phyloP scores from a whole-genome alignment of 192 early-diverging fungal species.

The Ambispora gerdemannii region DNA sequence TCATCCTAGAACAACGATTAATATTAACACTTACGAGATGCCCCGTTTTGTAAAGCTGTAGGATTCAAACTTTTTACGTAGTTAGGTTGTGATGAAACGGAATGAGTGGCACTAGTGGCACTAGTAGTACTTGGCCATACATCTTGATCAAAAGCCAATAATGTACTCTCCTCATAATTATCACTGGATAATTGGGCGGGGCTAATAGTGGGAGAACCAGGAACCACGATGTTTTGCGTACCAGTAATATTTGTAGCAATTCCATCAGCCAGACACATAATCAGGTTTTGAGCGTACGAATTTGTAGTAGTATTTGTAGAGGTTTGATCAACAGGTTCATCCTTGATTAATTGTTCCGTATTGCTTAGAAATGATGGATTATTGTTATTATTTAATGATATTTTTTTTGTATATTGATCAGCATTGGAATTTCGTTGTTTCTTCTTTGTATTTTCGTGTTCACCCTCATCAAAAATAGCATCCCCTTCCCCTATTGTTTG shows the following conservation, averaged over 20 bases:
- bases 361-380: not conserved
- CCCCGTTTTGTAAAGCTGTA: not conserved
- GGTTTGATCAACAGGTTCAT: not conserved
- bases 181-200: not conserved
- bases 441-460: not conserved
- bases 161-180: not conserved
- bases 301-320: not conserved
- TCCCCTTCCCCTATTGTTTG: not conserved
- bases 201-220: not conserved
- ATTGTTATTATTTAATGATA: not conserved
- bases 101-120: not conserved
- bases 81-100: not conserved
- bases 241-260: not conserved
- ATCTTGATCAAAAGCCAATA: conserved; percentile 4
- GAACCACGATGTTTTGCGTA: conserved; percentile 11
- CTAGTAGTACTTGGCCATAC: not conserved
- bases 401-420: not conserved
- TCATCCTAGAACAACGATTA: not conserved
- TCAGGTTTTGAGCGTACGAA: not conserved
- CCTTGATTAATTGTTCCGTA: not conserved
- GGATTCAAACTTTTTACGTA: not conserved
- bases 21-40: not conserved
- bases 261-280: not conserved
- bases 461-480: not conserved
- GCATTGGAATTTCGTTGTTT: not conserved